A percentile compares a stretch with the other conserved stretches of the same genome.
These are phyloP conservation scores for Diaporthe citrichinensis DNA, from an alignment of 2,329 filamentous ascomycete species.

Conservation along the genomic window DNA sequence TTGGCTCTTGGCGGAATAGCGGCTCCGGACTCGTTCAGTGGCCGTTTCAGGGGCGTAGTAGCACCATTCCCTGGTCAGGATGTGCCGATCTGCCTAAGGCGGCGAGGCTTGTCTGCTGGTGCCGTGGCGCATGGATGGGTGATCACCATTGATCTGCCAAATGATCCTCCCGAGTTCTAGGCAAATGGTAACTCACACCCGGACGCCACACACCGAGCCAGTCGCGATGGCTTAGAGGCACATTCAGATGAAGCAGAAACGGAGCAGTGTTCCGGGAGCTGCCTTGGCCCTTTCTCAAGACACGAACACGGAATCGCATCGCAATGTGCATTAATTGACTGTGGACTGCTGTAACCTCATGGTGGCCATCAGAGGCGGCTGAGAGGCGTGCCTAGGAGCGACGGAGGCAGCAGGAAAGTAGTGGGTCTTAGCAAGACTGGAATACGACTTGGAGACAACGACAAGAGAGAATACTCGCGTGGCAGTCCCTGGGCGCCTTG, in stretches of 20 bases:
- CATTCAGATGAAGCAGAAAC: conserved; percentile 39
- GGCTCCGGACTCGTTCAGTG: conserved; percentile 22
- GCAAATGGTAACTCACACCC: neutral
- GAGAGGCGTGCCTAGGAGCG: neutral
- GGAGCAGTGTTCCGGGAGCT: conserved; percentile 2
- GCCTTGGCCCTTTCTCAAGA: conserved; percentile 15
- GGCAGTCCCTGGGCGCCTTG: neutral
- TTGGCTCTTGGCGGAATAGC: conserved; percentile 14
- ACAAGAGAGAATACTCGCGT: neutral
- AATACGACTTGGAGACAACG: neutral
- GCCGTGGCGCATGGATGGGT: conserved; percentile 12
- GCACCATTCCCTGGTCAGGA: neutral
- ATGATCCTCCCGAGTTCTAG: conserved; percentile 27
- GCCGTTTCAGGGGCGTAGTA: conserved; percentile 33
- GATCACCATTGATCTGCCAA: conserved; percentile 20
- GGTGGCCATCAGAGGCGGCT: neutral
- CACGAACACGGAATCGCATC: neutral
- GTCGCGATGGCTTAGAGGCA: conserved; percentile 19
- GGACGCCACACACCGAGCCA: conserved; percentile 23
- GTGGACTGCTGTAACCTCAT: neutral
- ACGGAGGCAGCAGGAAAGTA: no score
- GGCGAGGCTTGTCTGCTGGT: conserved; percentile 8
- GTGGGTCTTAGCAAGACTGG: neutral
- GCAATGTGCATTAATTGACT: neutral
- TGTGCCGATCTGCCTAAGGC: conserved; percentile 35